These are phyloP conservation scores for Tritrichomonas foetus DNA, from an alignment of 208 protist genomes.

Conservation along the genomic window DNA sequence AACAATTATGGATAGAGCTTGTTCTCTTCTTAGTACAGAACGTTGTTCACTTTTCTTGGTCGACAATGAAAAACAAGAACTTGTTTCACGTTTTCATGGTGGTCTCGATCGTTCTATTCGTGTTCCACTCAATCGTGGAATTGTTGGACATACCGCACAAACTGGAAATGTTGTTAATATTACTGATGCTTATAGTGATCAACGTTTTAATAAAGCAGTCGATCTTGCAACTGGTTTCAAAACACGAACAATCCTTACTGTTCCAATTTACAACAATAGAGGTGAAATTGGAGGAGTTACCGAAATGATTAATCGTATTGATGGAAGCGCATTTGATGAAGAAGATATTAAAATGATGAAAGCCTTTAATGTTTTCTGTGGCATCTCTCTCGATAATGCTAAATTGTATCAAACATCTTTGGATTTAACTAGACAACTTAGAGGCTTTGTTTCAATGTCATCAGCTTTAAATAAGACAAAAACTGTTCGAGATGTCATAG, in stretches of 20 bases:
- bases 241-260: background rate
- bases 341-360: slow-evolving; percentile 41
- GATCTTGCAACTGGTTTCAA: background rate
- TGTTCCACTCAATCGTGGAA: slow-evolving; percentile 37
- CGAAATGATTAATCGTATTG: slow-evolving; percentile 56
- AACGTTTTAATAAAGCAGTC: slow-evolving; percentile 50
- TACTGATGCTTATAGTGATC: slow-evolving; percentile 58
- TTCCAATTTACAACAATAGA: slow-evolving; percentile 44
- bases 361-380: slow-evolving; percentile 41
- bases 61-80: background rate
- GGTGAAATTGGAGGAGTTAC: slow-evolving; percentile 53
- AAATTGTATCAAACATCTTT: background rate
- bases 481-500: background rate
- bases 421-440: background rate
- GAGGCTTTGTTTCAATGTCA: background rate
- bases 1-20: background rate
- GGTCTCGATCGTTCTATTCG: background rate
- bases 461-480: background rate
- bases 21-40: background rate
- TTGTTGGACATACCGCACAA: slow-evolving; percentile 45
- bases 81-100: slow-evolving; percentile 2
- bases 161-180: slow-evolving; percentile 56
- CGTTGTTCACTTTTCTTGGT: slow-evolving; percentile 12
- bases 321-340: slow-evolving; percentile 20
- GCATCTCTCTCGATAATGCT: slow-evolving; percentile 12